A percentile compares a stretch with the other conserved stretches of the same genome.
These are phyloP conservation scores for Botryococcus braunii DNA, from an alignment of 163 green algal genomes.

Conservation along the genomic window DNA sequence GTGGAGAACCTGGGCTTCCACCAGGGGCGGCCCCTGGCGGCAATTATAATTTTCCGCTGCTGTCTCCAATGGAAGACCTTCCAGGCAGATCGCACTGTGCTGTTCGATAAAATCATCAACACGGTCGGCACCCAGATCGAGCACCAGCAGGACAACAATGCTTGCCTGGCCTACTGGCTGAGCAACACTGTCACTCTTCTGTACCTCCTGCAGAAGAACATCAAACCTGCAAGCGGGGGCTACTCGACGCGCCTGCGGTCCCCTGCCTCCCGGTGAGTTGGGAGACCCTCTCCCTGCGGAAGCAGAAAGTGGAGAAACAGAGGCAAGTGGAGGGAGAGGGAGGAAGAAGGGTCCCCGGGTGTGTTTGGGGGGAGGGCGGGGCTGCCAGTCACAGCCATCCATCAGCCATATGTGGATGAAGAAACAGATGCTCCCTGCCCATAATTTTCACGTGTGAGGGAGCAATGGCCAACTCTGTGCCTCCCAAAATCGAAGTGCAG, in stretches of 20 bases:
- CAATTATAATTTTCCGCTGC: constrained; percentile 77
- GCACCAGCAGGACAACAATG: constrained; percentile 78
- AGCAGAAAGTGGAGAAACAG: too few species aligned
- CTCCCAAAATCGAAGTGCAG: too few species aligned
- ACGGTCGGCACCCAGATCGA: constrained; percentile 67
- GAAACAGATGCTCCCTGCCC: too few species aligned
- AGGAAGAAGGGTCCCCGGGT: too few species aligned
- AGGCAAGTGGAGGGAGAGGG: too few species aligned
- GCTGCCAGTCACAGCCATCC: too few species aligned
- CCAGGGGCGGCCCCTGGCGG: constrained; percentile 62
- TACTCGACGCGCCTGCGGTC: constrained; percentile 39
- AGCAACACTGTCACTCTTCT: constrained; percentile 94
- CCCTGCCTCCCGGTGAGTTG: constrained; percentile 5
- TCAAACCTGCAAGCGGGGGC: constrained; percentile 74
- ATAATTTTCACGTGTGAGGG: too few species aligned
- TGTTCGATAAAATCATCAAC: constrained; percentile 84
- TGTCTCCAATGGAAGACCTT: constrained; percentile 88
- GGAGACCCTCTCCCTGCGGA: too few species aligned
- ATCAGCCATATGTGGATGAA: too few species aligned
- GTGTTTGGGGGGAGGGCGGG: too few species aligned
- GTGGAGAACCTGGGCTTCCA: constrained; percentile 65
- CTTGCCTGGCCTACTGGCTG: constrained; percentile 82
- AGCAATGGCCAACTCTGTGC: too few species aligned
- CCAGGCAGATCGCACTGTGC: constrained; percentile 73
- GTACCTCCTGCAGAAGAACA: constrained; percentile 90